These are phyloP conservation scores for Coemansia sp. DNA, from an alignment of 192 early-diverging fungal genomes.

Conservation along the genomic window DNA sequence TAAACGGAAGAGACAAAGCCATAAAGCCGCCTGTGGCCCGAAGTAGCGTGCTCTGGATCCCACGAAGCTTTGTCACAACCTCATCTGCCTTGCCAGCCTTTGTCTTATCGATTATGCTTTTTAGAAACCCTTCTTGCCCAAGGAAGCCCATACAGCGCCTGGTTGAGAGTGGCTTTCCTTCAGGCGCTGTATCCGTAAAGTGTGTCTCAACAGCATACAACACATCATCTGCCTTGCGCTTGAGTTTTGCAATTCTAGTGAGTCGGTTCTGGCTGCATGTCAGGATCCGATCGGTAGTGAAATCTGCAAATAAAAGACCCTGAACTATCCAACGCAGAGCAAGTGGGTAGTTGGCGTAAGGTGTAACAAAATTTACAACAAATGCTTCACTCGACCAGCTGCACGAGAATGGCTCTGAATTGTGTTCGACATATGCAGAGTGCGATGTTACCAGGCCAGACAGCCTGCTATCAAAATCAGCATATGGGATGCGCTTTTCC, in stretches of 20 bases:
- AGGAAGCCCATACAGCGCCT: slow-evolving; percentile 10
- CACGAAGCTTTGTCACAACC: too few relatives aligned
- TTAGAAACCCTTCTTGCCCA: too few relatives aligned
- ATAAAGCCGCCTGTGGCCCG: too few relatives aligned
- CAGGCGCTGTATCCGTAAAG: slow-evolving; percentile 41
- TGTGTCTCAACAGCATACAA: slow-evolving; percentile 54
- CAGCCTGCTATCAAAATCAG: too few relatives aligned
- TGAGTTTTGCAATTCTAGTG: too few relatives aligned
- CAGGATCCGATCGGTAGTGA: slow-evolving; percentile 69
- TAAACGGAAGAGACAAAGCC: not conserved
- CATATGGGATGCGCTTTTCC: too few relatives aligned
- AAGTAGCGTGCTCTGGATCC: too few relatives aligned
- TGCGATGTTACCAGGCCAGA: too few relatives aligned
- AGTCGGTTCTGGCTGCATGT: slow-evolving; percentile 68
- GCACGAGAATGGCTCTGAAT: slow-evolving; percentile 46
- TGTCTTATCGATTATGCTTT: too few relatives aligned
- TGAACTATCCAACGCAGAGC: too few relatives aligned
- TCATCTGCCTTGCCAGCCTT: too few relatives aligned
- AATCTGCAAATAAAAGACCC: slow-evolving; percentile 65
- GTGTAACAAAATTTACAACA: slow-evolving; percentile 49
- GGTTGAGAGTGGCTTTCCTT: slow-evolving; percentile 53
- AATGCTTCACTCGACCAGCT: slow-evolving; percentile 64
- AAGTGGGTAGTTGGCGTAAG: slow-evolving; percentile 1
- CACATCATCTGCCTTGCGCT: slow-evolving; percentile 28
- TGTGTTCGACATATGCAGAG: slow-evolving; percentile 35